Conservation (phyloP, 2,329 filamentous ascomycete species). For the Aplosporella prunicola region DNA sequence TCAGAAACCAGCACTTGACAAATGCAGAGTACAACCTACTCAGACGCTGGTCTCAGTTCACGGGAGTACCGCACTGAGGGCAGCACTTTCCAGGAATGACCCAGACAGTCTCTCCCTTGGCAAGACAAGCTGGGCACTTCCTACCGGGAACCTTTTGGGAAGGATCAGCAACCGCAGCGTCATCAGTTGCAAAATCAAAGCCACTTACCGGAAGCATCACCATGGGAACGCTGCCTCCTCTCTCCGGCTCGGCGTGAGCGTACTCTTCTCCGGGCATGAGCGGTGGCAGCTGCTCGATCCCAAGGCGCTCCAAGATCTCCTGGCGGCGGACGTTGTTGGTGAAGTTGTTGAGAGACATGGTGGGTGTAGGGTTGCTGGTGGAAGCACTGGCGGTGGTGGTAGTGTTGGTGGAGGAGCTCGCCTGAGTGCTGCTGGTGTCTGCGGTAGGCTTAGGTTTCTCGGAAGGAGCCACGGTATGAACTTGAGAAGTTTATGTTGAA, state of each 20-base stretch:
- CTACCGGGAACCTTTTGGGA: slow-evolving; percentile 28
- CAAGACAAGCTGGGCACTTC: slow-evolving; percentile 30
- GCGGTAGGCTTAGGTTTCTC: neutral
- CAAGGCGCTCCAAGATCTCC: slow-evolving; percentile 11
- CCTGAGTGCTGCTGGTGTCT: neutral
- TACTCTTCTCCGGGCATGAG: slow-evolving; percentile 7
- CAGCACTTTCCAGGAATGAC: slow-evolving; percentile 32
- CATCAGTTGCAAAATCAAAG: neutral
- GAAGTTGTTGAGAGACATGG: slow-evolving; percentile 12
- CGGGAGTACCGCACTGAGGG: slow-evolving; percentile 30
- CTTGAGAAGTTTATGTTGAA: neutral
- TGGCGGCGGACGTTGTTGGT: slow-evolving; percentile 10
- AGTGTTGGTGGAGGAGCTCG: neutral
- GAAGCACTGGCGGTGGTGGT: neutral
- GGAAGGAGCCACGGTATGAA: neutral
- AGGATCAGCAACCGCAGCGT: slow-evolving; percentile 1
- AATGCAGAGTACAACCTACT: too few relatives aligned
- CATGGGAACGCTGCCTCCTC: slow-evolving; percentile 18
- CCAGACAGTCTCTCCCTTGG: slow-evolving; percentile 32
- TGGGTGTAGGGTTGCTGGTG: neutral
- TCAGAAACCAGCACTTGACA: too few relatives aligned
- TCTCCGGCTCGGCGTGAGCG: slow-evolving; percentile 4
- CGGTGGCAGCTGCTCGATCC: slow-evolving; percentile 11
- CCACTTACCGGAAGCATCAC: slow-evolving; percentile 26
- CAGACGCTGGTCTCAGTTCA: slow-evolving; percentile 22